Base-by-base conservation (phyloP, 208 protist species). In the Vickermania ingenoplastis region DNA sequence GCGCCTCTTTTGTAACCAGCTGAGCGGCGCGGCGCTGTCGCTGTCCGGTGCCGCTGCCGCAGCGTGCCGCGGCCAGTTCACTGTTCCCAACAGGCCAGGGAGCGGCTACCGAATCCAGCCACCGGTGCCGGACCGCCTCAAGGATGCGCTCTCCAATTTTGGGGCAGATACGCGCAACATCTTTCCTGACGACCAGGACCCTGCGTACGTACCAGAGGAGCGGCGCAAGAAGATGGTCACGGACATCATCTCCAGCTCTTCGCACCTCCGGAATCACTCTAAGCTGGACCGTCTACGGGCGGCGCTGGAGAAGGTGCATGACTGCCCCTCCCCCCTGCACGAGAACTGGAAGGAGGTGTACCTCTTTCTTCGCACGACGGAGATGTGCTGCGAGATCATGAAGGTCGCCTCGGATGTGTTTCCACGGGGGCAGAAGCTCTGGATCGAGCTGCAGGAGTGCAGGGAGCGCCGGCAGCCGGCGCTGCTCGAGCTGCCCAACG, bases 291-390 rank as follows among this genome's bases (percentile, higher is more conserved):
- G 89, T 25, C 62, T 95, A 25, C 77, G 85, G 26, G 68, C 60
- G 7, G 67, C 81, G 23, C 74, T 95, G 2, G 83, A 92, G 55
- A 52, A 63, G 41, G 81, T 88, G 45, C 77, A 80, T 56, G 81
- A 87, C 57, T 71, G 75, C 25, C 63, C 63, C 2, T 57, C 73
- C 17, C 73, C 62, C 23, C 41, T 2, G 1, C 45, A 81, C 59
- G 75, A 75, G 26, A 72, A 59, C 41, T 95, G 89, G 89, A 70
- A 76, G 36, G 85, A 92, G 57, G 81, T 90, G 27, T 92, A 92
- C 60, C 65, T 91, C 29, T 92, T 92, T 66, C 67, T 92, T 57
- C 89, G 89, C 59, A 95, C 85, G 14, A 89, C 84, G 26, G 84
- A 95, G 70, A 81, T 92, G 78, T 88, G 82, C 68, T 73, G 66